Evolutionary conservation across 148 eudicot genomes (phyloP).

Genomic region (Nyssa sinensis): DNA sequence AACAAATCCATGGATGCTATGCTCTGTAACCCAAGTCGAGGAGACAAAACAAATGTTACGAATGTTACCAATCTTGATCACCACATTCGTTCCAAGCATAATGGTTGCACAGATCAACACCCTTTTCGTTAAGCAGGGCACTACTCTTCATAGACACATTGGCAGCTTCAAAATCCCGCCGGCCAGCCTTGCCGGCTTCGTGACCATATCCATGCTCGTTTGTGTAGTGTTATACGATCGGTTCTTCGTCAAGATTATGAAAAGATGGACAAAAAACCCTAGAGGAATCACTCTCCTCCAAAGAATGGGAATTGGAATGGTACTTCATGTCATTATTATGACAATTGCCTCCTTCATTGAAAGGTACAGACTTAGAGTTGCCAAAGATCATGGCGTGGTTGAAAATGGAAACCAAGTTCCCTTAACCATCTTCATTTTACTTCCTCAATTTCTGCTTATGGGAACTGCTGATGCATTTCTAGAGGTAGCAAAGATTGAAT

Average conservation of each 20-base stretch:
- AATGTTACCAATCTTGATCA: constrained; percentile 63
- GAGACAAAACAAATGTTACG: constrained; percentile 73
- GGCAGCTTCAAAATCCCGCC: constrained; percentile 65
- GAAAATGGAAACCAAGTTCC: constrained; percentile 56
- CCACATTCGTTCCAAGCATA: constrained; percentile 59
- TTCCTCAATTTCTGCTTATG: constrained; percentile 73
- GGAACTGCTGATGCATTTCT: constrained; percentile 70
- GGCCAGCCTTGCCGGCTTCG: constrained; percentile 60
- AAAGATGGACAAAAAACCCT: no score
- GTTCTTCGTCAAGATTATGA: constrained; percentile 42
- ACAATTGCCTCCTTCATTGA: constrained; percentile 42
- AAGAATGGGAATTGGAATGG: constrained; percentile 74
- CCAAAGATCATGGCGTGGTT: constrained; percentile 44
- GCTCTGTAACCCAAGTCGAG: constrained; percentile 75
- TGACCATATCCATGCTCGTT: constrained; percentile 62
- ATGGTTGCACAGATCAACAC: constrained; percentile 71
- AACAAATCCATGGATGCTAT: constrained; percentile 52
- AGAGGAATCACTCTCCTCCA: constrained; percentile 72
- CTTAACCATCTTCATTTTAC: constrained; percentile 49
- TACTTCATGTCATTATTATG: constrained; percentile 58
- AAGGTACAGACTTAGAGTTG: constrained; percentile 48
- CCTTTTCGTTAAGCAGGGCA: constrained; percentile 82
- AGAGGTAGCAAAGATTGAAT: constrained; percentile 73
- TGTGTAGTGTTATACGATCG: constrained; percentile 62
- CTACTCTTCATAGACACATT: constrained; percentile 45